phyloP scores from a whole-genome alignment of 2,329 filamentous ascomycete genomes.

The Penicillium hordei region DNA sequence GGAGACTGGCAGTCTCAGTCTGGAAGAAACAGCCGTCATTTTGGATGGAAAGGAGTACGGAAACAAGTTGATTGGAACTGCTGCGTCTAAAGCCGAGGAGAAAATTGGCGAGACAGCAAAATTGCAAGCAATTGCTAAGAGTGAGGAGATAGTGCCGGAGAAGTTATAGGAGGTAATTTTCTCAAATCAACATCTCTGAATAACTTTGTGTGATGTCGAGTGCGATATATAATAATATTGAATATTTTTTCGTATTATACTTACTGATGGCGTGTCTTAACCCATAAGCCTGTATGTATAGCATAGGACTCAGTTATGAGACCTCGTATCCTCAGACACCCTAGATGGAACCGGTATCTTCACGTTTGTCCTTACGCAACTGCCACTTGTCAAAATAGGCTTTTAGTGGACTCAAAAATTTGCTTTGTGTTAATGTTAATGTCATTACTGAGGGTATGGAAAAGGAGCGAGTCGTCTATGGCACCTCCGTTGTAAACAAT shows the following conservation, averaged over 20 bases:
- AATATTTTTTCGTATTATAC: not conserved
- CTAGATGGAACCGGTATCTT: constrained; percentile 22
- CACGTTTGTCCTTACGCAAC: constrained; percentile 29
- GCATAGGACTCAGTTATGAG: too few species aligned
- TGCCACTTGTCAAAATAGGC: constrained; percentile 29
- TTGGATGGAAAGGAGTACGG: constrained; percentile 30
- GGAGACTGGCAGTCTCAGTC: constrained; percentile 25
- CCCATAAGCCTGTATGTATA: not conserved
- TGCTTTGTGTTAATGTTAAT: too few species aligned
- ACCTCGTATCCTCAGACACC: constrained; percentile 4
- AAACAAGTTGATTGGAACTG: not conserved
- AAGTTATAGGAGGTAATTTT: not conserved
- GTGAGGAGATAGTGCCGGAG: not conserved
- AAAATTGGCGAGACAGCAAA: not conserved
- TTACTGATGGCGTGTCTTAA: not conserved
- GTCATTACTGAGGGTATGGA: constrained; percentile 42
- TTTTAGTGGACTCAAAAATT: too few species aligned
- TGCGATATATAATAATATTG: not conserved
- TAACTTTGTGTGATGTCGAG: not conserved
- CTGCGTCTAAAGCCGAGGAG: not conserved
- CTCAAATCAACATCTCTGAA: not conserved
- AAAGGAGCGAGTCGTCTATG: constrained; percentile 40
- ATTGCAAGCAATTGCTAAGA: not conserved
- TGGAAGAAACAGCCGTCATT: constrained; percentile 28
- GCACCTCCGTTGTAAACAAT: constrained; percentile 41